Percentiles rank a stretch among this genome's conserved stretches.
Evolutionary conservation across 257 asterid genomes (phyloP).

Genomic region (Rehmannia glutinosa): DNA sequence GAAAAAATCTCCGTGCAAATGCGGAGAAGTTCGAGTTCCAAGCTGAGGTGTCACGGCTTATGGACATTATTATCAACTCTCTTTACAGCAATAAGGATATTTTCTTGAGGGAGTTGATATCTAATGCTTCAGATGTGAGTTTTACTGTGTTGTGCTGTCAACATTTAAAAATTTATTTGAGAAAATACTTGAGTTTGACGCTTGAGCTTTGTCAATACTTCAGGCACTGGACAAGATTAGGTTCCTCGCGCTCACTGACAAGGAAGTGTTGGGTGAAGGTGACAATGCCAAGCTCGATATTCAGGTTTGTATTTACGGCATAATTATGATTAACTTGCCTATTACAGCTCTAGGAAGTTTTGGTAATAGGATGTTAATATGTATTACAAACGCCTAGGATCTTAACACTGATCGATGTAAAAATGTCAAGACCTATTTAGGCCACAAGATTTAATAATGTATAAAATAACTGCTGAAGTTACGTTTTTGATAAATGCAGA

Average conservation of each 20-base stretch:
- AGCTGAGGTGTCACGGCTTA: conserved; percentile 96
- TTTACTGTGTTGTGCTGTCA: background rate
- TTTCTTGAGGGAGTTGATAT: conserved; percentile 92
- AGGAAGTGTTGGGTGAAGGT: conserved; percentile 93
- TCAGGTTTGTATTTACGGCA: conserved; percentile 49
- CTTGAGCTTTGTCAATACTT: background rate
- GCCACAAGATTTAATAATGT: too few relatives aligned
- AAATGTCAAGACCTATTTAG: too few relatives aligned
- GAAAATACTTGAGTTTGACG: background rate
- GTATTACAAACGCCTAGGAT: background rate
- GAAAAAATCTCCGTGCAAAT: conserved; percentile 58
- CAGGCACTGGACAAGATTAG: conserved; percentile 95
- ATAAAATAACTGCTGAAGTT: too few relatives aligned
- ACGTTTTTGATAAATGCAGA: conserved; percentile 39
- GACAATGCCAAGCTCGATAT: conserved; percentile 85
- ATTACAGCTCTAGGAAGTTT: background rate
- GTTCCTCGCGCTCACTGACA: conserved; percentile 84
- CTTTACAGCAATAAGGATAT: conserved; percentile 95
- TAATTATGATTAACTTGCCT: background rate
- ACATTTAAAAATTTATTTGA: background rate
- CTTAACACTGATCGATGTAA: background rate
- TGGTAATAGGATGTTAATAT: background rate
- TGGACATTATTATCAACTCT: conserved; percentile 96
- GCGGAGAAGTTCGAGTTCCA: conserved; percentile 97
- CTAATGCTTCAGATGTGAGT: conserved; percentile 97